Evolutionary conservation across 345 rosid genomes (phyloP), one percentile per base, ranked within the genome.

Genomic region (Mercurialis annua): DNA sequence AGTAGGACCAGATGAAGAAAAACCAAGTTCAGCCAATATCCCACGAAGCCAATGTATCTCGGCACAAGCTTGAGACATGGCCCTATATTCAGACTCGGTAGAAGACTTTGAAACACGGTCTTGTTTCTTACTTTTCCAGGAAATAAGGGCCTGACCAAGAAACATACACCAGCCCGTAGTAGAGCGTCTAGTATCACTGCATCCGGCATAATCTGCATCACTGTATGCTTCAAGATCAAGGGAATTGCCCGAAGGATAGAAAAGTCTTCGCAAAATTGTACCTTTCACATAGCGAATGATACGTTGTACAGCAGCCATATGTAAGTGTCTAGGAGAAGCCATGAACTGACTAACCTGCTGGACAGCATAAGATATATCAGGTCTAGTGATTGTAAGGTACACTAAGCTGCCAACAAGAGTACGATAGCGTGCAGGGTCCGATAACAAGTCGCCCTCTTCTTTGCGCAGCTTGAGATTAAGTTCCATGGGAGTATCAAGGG

Each of bases 81-180:
- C 64, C 12, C 46, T 18, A 58, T 58, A 58, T 26, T 52, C 23
- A 18, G 57, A 52, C 40, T 23, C 15, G 20, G 33, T 60, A 34
- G 5, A 36, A 17, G 44, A 31, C 23, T 3, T 31, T 2, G 64
- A 40, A 40, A 60, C 61, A 16, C 64, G 11, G 8, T 60, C 69
- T 49, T 49, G 59, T 23, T 65, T 65, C 59, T 65, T 65, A 49
- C 69, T 24, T 7, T 33, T 30, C 24, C 46, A 65, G 6, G 69
- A 9, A n/a, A 65, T 38, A 40, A 42, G 27, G 56, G 26, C 27
- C 8, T 4, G 40, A 5, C 11, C 12, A 2, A 51, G 27, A 23
- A 51, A 51, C 7, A n/a, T 30, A 56, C 64, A 67, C 71, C 42
- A 56, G 26, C 42, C 40, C 1, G 36, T 54, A 16, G 36, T 43